Conservation (phyloP, 768 basidiomycete genomes). For the Chalciporus chontae region DNA sequence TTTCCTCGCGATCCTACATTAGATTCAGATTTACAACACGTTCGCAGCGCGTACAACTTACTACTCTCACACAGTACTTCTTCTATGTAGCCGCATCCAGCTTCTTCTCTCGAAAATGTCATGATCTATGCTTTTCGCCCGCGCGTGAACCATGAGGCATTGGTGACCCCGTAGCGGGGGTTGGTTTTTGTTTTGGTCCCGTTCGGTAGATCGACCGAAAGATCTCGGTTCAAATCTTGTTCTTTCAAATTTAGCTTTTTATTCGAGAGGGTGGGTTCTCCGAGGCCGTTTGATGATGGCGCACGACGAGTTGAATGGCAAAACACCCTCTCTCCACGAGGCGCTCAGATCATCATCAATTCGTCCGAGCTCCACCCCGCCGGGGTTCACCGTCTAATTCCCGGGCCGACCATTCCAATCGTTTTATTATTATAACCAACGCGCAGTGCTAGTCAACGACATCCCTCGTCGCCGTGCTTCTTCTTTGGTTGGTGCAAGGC, state of each 20-base stretch:
- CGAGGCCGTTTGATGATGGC: conserved; percentile 24
- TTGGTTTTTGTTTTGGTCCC: conserved; percentile 6
- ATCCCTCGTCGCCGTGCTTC: too few species aligned
- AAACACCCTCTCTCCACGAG: conserved; percentile 29
- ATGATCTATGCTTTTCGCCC: conserved; percentile 9
- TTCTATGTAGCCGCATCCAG: conserved; percentile 9
- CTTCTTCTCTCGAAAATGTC: conserved; percentile 13
- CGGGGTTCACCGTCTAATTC: not conserved
- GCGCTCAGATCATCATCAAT: conserved; percentile 16
- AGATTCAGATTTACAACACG: conserved; percentile 15
- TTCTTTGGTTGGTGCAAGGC: too few species aligned
- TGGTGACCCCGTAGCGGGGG: too few species aligned
- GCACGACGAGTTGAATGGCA: conserved; percentile 9
- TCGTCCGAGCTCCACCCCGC: conserved; percentile 20
- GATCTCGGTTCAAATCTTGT: conserved; percentile 16
- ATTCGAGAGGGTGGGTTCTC: conserved; percentile 22
- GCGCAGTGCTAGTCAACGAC: too few species aligned
- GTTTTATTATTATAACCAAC: too few species aligned
- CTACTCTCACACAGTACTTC: not conserved
- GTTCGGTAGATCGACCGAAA: conserved; percentile 14
- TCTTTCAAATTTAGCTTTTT: not conserved
- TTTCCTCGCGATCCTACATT: conserved; percentile 6
- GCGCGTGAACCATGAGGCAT: conserved; percentile 7
- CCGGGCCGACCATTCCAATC: conserved; percentile 4
- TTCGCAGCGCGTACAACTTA: conserved; percentile 14